Conservation (phyloP, 768 basidiomycete species). For the Filobasidium wieringae region DNA sequence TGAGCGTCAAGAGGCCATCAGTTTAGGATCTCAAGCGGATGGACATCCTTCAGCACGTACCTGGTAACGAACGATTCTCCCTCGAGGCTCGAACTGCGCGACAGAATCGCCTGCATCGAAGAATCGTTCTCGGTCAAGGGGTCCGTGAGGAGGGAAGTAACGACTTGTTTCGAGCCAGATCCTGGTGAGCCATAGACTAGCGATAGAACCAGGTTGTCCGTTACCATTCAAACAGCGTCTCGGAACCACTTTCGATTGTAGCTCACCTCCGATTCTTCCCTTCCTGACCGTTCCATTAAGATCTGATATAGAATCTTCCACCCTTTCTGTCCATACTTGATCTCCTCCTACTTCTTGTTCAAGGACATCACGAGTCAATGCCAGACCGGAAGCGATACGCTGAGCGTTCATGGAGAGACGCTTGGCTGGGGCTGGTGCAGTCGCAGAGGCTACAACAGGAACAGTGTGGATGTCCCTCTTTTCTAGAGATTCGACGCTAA, state of each 20-base stretch:
- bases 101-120: constrained; percentile 14
- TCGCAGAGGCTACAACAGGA: background rate
- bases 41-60: background rate
- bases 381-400: background rate
- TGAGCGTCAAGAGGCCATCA: background rate
- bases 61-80: constrained; percentile 3
- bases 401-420: too few species aligned
- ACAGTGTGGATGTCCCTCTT: too few species aligned
- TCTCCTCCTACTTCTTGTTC: constrained; percentile 26
- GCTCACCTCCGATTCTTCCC: background rate
- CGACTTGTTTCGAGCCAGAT: constrained; percentile 21
- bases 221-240: background rate
- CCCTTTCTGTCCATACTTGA: constrained; percentile 19
- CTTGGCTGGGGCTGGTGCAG: background rate
- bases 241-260: background rate
- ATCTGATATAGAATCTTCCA: constrained; percentile 15
- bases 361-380: constrained; percentile 11
- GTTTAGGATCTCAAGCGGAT: background rate
- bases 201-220: background rate
- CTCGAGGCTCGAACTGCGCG: constrained; percentile 10
- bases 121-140: constrained; percentile 21
- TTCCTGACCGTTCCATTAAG: background rate
- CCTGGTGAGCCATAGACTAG: constrained; percentile 15
- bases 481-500: too few species aligned
- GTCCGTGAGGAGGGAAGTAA: constrained; percentile 29